Evolutionary conservation across 306 rosid species (phyloP).

Genomic region (Glycine tomentella): DNA sequence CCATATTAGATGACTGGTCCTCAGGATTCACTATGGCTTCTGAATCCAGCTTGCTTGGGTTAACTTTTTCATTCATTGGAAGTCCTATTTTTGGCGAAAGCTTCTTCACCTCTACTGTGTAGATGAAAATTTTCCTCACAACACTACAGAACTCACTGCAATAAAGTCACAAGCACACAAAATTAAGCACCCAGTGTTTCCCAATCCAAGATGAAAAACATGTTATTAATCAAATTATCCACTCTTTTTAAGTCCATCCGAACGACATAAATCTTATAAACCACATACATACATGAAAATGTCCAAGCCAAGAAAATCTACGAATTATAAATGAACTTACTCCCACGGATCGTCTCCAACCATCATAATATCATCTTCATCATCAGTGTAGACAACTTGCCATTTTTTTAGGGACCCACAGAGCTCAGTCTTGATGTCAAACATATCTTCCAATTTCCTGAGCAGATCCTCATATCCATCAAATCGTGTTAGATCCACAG

Average conservation of each 20-base stretch:
- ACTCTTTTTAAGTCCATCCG: background rate
- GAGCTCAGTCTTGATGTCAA: constrained; percentile 75
- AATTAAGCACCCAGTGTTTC: background rate
- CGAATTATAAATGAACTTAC: constrained; percentile 53
- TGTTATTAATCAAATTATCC: background rate
- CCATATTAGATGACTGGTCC: constrained; percentile 65
- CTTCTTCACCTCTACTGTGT: constrained; percentile 75
- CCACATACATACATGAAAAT: background rate
- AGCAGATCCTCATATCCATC: constrained; percentile 57
- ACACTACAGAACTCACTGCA: constrained; percentile 83
- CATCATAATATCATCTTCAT: constrained; percentile 74
- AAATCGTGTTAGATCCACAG: constrained; percentile 73
- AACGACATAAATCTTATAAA: background rate
- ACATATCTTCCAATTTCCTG: constrained; percentile 74
- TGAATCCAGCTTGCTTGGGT: constrained; percentile 53
- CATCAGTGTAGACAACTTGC: constrained; percentile 85
- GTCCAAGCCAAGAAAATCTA: background rate
- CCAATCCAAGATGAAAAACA: background rate
- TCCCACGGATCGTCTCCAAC: constrained; percentile 89
- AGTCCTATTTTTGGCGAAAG: constrained; percentile 73
- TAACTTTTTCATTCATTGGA: constrained; percentile 52
- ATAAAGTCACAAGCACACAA: constrained; percentile 2
- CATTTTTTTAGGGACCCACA: constrained; percentile 70
- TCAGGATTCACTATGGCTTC: constrained; percentile 63
- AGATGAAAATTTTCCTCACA: constrained; percentile 79